phyloP scores from a whole-genome alignment of 805 yeast species.

The Cyberlindnera suaveolens region DNA sequence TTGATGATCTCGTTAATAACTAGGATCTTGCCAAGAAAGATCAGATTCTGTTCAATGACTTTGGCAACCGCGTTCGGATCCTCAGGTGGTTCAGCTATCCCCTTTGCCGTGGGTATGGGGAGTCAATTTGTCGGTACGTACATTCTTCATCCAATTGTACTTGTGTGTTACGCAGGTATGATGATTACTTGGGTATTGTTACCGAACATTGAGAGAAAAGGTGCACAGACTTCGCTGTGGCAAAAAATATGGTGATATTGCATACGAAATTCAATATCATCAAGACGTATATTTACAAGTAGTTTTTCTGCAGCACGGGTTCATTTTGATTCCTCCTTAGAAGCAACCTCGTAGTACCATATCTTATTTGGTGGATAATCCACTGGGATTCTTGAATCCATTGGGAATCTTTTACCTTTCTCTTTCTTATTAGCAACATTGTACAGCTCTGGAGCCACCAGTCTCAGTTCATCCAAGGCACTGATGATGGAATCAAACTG shows the following conservation, averaged over 20 bases:
- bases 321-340: constrained; percentile 15
- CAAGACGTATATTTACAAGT: not conserved
- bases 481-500: constrained; percentile 62
- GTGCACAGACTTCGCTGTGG: constrained; percentile 15
- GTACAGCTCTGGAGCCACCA: constrained; percentile 47
- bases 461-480: constrained; percentile 68
- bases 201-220: constrained; percentile 36
- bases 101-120: constrained; percentile 45
- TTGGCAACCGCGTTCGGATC: constrained; percentile 51
- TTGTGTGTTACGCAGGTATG: constrained; percentile 32
- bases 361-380: constrained; percentile 78
- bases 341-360: constrained; percentile 60
- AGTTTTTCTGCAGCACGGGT: not conserved
- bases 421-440: constrained; percentile 56
- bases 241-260: constrained; percentile 20
- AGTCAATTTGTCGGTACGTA: constrained; percentile 40
- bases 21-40: constrained; percentile 42
- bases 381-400: constrained; percentile 83
- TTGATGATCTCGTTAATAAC: constrained; percentile 40
- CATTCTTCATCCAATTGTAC: constrained; percentile 43
- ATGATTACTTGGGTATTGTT: constrained; percentile 33
- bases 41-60: constrained; percentile 44
- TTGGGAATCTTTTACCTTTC: constrained; percentile 57
- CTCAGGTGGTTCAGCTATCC: constrained; percentile 52
- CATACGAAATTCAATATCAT: not conserved